Evolutionary conservation across 2,329 filamentous ascomycete genomes (phyloP), one percentile per base, ranked within the genome.

Genomic region (Aspergillus awamori): DNA sequence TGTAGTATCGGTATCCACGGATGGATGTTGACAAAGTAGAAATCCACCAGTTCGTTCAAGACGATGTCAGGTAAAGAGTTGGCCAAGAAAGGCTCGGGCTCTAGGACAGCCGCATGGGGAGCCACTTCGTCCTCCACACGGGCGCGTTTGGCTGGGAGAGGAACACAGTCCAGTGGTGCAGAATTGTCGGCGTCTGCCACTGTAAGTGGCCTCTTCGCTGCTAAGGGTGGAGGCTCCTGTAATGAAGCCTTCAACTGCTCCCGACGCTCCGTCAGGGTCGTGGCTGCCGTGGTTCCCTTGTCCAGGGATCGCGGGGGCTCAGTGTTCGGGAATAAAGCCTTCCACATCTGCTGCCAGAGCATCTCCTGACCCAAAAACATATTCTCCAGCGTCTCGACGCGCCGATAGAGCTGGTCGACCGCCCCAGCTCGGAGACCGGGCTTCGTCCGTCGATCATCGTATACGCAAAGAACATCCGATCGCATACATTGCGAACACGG

Each of bases 401-500:
- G 66, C 5, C 68, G 71, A 22, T 65, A 72, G 5, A 77, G 67
- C 17, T 67, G 65, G 38, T 77, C 75, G 10, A 76, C 70, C 1
- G 70, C 73, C 0, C 75, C 75, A 5, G 71, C 68, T 6, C 71
- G 65, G 6, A 77, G 56, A 7, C 75, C 74, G 0, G 75, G 72
- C 30, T 71, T 73, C 28, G 61, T 57, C 22, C 66, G 68, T 6
- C 66, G 60, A 30, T 75, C 69, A 41, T 76, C 74, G 51, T 77
- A 77, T 8, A 75, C 58, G 49, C 75, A 77, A 8, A 69, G 56
- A 5, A 72, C 63, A 33, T 67, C 72, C 61, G 73, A 74, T 38
- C 72, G 66, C 3, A 72, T 63, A 54, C 79, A 81, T 53, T 80
- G 76, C 0, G 78, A 76, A 61, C 80, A 82, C 7, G 80, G 80